A percentile compares a stretch with the other conserved stretches of the same genome.
phyloP scores from a whole-genome alignment of 345 rosid species.

The Eucalyptus regnans region DNA sequence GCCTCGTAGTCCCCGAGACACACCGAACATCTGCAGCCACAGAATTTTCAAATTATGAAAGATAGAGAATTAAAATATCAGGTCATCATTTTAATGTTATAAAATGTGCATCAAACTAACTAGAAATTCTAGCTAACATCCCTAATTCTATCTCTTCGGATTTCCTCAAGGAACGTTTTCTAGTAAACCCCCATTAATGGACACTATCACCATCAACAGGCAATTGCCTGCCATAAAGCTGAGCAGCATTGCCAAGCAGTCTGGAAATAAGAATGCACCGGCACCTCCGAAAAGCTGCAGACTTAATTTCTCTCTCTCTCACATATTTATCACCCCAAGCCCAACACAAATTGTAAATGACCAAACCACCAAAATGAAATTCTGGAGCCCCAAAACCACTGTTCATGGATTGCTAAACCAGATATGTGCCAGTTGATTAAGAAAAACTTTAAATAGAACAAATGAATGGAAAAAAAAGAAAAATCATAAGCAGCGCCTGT shows the following conservation, averaged over 20 bases:
- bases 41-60: background rate
- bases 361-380: background rate
- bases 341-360: background rate
- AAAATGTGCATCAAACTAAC: background rate
- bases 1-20: slow-evolving; percentile 80
- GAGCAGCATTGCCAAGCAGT: background rate
- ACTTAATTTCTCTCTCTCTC: background rate
- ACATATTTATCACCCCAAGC: background rate
- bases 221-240: background rate
- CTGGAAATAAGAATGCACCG: background rate
- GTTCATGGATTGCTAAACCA: background rate
- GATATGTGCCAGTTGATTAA: background rate
- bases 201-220: background rate
- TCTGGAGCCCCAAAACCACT: background rate
- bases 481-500: background rate
- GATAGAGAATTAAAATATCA: background rate
- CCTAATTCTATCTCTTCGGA: background rate
- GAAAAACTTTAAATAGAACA: background rate
- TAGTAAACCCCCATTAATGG: background rate
- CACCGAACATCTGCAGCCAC: slow-evolving; percentile 55
- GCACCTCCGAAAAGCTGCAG: background rate
- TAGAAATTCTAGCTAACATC: background rate
- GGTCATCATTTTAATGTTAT: background rate
- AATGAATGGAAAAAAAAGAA: background rate
- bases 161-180: background rate